These are phyloP conservation scores for Abelmoschus esculentus DNA, from an alignment of 345 rosid genomes.

Conservation along the genomic window DNA sequence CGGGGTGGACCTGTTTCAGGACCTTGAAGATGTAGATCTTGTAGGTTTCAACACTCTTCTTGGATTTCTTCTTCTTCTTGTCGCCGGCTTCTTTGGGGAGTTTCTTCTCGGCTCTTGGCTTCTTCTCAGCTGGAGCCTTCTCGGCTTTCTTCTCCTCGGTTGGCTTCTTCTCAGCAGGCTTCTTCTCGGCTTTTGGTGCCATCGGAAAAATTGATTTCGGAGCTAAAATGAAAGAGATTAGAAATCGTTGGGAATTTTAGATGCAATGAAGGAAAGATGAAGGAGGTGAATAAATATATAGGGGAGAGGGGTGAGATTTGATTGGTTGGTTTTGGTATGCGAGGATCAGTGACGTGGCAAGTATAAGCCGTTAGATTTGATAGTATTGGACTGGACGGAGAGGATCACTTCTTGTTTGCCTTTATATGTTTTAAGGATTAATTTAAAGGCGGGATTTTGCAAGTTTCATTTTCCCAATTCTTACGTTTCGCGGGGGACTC, in stretches of 20 bases:
- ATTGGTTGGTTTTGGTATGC: neutral
- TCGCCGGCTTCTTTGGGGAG: constrained; percentile 26
- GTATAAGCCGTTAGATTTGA: neutral
- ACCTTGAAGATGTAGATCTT: constrained; percentile 41
- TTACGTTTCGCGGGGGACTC: no score
- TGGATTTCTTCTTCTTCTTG: constrained; percentile 29
- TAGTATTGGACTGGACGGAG: constrained; percentile 14
- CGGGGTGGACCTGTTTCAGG: constrained; percentile 33
- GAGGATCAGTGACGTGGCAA: constrained; percentile 20
- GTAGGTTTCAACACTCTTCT: constrained; percentile 36
- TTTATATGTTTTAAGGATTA: neutral
- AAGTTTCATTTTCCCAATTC: no score
- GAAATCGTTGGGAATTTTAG: neutral
- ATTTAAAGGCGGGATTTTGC: neutral
- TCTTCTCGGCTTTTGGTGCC: constrained; percentile 35
- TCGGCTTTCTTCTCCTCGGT: constrained; percentile 17
- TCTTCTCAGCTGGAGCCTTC: constrained; percentile 31
- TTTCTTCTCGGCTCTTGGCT: constrained; percentile 29
- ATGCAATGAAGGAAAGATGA: neutral
- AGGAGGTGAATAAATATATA: constrained; percentile 2
- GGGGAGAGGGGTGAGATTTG: neutral
- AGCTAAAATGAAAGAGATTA: neutral
- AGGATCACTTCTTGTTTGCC: constrained; percentile 15
- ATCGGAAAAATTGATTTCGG: neutral
- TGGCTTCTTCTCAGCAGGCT: constrained; percentile 19